phyloP scores from a whole-genome alignment of 2,329 filamentous ascomycete genomes.

The Lojkania enalia region DNA sequence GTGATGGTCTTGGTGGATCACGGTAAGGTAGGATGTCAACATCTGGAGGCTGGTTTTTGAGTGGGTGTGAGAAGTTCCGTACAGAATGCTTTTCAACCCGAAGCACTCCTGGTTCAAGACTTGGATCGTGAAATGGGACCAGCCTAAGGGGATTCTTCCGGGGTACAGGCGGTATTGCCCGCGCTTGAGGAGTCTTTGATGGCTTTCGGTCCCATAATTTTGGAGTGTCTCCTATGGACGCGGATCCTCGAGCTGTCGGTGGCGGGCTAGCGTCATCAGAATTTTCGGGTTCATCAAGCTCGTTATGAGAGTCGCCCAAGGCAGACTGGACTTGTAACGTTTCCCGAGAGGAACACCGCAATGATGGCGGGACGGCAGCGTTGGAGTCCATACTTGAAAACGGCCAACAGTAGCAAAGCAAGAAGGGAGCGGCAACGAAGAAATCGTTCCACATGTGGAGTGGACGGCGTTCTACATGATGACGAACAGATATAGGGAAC shows the following conservation, averaged over 20 bases:
- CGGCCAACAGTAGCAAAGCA: too few species aligned
- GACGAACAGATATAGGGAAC: not conserved
- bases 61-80: constrained; percentile 25
- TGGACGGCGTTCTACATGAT: not conserved
- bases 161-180: constrained; percentile 11
- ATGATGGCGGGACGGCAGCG: constrained; percentile 16
- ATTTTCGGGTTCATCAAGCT: constrained; percentile 16
- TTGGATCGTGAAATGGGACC: not conserved
- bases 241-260: constrained; percentile 14
- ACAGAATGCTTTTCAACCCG: constrained; percentile 1
- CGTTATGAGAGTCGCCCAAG: not conserved
- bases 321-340: constrained; percentile 8
- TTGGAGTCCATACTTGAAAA: constrained; percentile 20
- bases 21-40: not conserved
- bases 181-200: not conserved
- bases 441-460: not conserved
- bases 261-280: constrained; percentile 24
- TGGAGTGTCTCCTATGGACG: constrained; percentile 7
- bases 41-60: constrained; percentile 9
- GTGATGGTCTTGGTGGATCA: constrained; percentile 5
- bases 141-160: constrained; percentile 23
- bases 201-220: not conserved
- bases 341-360: constrained; percentile 19
- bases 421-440: too few species aligned
- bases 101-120: too few species aligned